Evolutionary conservation across 139 green algal genomes (phyloP), one percentile per base, ranked within the genome.

Genomic region (Trebouxia sp.): DNA sequence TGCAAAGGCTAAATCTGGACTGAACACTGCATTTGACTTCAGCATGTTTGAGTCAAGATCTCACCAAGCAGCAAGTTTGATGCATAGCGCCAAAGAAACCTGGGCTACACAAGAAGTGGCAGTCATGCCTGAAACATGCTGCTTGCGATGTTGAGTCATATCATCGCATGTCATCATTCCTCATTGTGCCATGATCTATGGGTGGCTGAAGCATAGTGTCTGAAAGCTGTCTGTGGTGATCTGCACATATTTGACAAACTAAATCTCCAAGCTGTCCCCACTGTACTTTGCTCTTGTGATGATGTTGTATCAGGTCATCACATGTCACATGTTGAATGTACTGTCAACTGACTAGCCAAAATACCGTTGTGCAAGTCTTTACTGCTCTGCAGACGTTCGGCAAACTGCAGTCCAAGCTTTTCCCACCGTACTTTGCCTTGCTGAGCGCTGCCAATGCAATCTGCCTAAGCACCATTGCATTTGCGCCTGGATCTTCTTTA

Each of bases 401-500:
- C 1, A 80, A 82, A 37, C 62, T 95, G 62, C 87, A 89, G 67
- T 32, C 84, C 65, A 89, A 93, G 85, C 84, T 94, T 0, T 95
- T 94, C 75, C 91, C 90, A 7, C 58, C 84, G 76, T 94, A 88
- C 82, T 90, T 90, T 79, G 70, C 70, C 2, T 9, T 76, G 0
- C 22, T 48, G 14, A 65, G 39, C 37, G 65, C 66, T 9, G 22
- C 37, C 7, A 66, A 39, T 20, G 62, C 42, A 1, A 22, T 85
- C 1, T 75, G 80, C 75, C 30, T 86, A 32, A 76, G 30, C 10
- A 85, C 83, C 17, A 79, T 89, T 17, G 37, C 47, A 26, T 86
- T 84, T 43, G 65, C 58, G 14, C 28, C 58, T 22, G 30, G 47
- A 24, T 37, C 37, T 32, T 58, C 55, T 22, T 30, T 78, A 5